Conservation (phyloP, 768 basidiomycete species). For the Gautieria morchelliformis region DNA sequence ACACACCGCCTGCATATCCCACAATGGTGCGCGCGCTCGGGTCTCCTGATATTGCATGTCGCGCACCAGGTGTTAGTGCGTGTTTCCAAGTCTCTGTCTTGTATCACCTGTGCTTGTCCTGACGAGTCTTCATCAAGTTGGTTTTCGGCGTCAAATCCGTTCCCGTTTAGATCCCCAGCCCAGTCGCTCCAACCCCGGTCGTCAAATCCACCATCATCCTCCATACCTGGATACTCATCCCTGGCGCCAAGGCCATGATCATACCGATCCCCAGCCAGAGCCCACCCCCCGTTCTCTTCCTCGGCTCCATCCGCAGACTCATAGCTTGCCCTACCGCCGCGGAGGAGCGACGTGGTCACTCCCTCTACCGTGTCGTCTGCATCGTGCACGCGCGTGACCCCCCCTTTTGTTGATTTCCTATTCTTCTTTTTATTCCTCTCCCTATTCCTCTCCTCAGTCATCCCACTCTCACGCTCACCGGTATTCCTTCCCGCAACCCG, state of each 20-base stretch:
- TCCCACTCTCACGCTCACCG: constrained; percentile 6
- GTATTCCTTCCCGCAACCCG: constrained; percentile 28
- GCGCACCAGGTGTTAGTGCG: constrained; percentile 45
- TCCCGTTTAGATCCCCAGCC: no score
- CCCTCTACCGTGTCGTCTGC: constrained; percentile 47
- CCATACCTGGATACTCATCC: not conserved
- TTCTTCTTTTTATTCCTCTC: constrained; percentile 21
- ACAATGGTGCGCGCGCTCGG: constrained; percentile 76
- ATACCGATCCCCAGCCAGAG: no score
- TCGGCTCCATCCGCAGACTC: not conserved
- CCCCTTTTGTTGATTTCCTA: constrained; percentile 25
- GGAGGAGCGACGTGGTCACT: constrained; percentile 33
- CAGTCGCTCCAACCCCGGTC: no score
- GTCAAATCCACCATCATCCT: no score
- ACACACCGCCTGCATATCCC: constrained; percentile 67
- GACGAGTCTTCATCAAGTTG: no score
- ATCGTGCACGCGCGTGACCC: no score
- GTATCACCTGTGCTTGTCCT: no score
- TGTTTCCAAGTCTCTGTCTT: no score
- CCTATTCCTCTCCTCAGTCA: not conserved
- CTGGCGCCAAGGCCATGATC: no score
- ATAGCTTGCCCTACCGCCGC: not conserved
- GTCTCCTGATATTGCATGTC: constrained; percentile 72
- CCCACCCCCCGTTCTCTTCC: no score
- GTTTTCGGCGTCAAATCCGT: no score